A percentile compares a stretch with the other conserved stretches of the same genome.
Evolutionary conservation across 2,329 filamentous ascomycete species (phyloP).

Genomic region (Exophiala lecanii-corni): DNA sequence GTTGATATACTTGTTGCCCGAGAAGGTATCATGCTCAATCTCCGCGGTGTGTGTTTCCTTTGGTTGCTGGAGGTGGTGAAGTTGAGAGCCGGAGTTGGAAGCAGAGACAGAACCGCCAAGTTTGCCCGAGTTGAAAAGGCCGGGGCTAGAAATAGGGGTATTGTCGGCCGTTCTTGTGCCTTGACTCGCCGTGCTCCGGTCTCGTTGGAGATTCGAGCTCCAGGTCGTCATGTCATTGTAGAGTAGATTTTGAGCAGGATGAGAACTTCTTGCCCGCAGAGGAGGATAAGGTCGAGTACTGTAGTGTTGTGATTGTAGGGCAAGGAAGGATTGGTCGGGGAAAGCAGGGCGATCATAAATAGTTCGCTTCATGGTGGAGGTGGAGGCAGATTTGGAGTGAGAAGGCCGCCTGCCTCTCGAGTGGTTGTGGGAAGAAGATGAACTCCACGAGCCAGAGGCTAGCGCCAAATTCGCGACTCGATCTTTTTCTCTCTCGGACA

Average conservation of each 20-base stretch:
- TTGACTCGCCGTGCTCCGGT: conserved; percentile 13
- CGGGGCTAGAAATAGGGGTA: conserved; percentile 45
- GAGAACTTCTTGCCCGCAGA: conserved; percentile 41
- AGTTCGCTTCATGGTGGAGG: conserved; percentile 12
- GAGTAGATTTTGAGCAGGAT: conserved; percentile 35
- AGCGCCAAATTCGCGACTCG: background rate
- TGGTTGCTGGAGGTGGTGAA: conserved; percentile 70
- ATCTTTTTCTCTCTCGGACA: conserved; percentile 11
- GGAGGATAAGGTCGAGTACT: conserved; percentile 37
- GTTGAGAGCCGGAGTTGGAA: conserved; percentile 50
- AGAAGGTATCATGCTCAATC: conserved; percentile 81
- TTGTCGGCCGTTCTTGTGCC: conserved; percentile 41
- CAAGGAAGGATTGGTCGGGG: conserved; percentile 46
- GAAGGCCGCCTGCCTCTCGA: conserved; percentile 15
- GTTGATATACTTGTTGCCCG: conserved; percentile 93
- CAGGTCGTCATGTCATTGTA: conserved; percentile 28
- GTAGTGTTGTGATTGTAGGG: conserved; percentile 41
- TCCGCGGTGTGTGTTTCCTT: conserved; percentile 87
- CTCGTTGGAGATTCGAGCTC: conserved; percentile 17
- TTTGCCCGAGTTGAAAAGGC: conserved; percentile 35
- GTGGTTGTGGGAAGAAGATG: conserved; percentile 10
- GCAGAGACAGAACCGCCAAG: conserved; percentile 33
- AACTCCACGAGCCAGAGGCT: background rate
- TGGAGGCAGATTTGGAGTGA: conserved; percentile 25
- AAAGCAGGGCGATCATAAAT: conserved; percentile 36